Evolutionary conservation across 2,329 filamentous ascomycete genomes (phyloP).

Genomic region (Zasmidium angulare): DNA sequence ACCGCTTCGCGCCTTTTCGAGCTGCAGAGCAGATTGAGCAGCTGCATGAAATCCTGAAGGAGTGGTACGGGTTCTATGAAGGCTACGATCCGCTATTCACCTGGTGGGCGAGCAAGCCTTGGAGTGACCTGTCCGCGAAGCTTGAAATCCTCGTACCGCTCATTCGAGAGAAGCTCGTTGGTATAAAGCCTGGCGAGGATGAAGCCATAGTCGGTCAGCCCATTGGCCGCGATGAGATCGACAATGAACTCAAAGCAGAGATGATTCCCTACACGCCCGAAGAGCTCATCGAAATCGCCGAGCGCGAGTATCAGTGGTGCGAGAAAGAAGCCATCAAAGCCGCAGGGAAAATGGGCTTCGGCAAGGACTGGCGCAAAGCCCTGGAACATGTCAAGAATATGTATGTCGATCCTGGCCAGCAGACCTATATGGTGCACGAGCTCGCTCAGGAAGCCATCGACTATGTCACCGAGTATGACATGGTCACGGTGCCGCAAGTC

Average conservation of each 20-base stretch:
- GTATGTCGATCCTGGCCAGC: constrained; percentile 55
- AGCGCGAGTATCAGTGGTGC: constrained; percentile 57
- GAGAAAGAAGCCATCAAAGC: constrained; percentile 55
- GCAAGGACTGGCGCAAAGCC: constrained; percentile 52
- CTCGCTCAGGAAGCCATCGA: constrained; percentile 53
- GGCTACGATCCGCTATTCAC: constrained; percentile 58
- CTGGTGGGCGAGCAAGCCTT: constrained; percentile 56
- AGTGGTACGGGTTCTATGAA: constrained; percentile 54
- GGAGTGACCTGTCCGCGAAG: constrained; percentile 39
- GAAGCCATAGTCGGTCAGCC: constrained; percentile 59
- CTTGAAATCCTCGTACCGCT: constrained; percentile 39
- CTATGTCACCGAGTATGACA: constrained; percentile 55
- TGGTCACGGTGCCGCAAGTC: constrained; percentile 56
- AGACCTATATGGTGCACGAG: constrained; percentile 53
- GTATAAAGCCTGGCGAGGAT: constrained; percentile 44
- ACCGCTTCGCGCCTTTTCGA: constrained; percentile 48
- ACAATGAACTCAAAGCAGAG: constrained; percentile 55
- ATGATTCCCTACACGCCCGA: constrained; percentile 61
- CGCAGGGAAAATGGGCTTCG: constrained; percentile 49
- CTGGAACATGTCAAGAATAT: constrained; percentile 58
- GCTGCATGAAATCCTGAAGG: constrained; percentile 44
- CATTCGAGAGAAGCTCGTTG: constrained; percentile 47
- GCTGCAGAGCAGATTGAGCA: constrained; percentile 46
- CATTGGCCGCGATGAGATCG: constrained; percentile 53
- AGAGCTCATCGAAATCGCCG: constrained; percentile 54